Conservation (phyloP, 495 filamentous ascomycete species). For the Hypoxylon trugodes region DNA sequence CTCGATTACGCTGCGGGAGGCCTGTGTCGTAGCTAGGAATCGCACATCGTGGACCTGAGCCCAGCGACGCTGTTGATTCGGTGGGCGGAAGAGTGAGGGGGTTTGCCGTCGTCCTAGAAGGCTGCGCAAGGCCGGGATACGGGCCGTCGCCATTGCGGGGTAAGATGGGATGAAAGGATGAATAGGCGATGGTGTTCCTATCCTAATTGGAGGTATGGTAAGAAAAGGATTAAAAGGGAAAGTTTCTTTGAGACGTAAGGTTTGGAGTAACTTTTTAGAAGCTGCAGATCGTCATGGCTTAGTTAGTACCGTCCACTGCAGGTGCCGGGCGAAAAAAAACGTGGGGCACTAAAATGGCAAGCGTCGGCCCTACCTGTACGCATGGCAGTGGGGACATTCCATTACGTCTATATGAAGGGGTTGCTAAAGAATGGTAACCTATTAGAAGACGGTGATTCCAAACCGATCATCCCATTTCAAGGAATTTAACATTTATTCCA, state of each 20-base stretch:
- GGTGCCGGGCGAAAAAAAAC: constrained; percentile 8
- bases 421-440: not conserved
- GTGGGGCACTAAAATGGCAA: constrained; percentile 19
- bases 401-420: constrained; percentile 4
- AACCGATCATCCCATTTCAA: not conserved
- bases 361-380: not conserved
- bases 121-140: constrained; percentile 49
- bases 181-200: not conserved
- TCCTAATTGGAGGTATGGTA: not conserved
- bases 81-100: constrained; percentile 33
- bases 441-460: constrained; percentile 18
- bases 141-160: constrained; percentile 43
- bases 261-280: constrained; percentile 6
- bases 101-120: constrained; percentile 37
- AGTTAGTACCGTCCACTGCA: no score
- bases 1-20: constrained; percentile 72
- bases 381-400: constrained; percentile 15
- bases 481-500: not conserved
- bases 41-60: constrained; percentile 93
- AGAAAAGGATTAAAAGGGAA: not conserved
- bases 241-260: not conserved
- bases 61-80: constrained; percentile 75
- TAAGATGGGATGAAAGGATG: not conserved
- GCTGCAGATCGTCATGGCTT: not conserved
- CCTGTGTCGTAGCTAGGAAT: constrained; percentile 72